These are phyloP conservation scores for Orbilia oligospora DNA, from an alignment of 2,329 filamentous ascomycete genomes.

Conservation along the genomic window DNA sequence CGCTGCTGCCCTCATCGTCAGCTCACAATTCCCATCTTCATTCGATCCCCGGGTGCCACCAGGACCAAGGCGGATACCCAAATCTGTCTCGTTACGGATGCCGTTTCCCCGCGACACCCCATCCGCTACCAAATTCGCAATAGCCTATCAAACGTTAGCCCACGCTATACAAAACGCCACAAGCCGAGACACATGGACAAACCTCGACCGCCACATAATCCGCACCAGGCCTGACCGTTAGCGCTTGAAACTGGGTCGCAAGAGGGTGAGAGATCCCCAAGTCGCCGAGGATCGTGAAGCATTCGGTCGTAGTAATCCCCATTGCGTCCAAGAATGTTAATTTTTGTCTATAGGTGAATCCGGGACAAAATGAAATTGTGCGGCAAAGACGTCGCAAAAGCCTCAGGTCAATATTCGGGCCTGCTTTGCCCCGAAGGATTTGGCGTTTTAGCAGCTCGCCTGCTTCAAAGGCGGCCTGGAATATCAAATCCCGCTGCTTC, in stretches of 20 bases:
- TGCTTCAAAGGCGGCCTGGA: conserved; percentile 71
- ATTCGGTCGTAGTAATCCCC: conserved; percentile 54
- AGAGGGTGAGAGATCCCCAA: conserved; percentile 57
- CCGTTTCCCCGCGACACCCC: conserved; percentile 27
- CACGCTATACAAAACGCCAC: background rate
- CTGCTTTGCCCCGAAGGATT: conserved; percentile 67
- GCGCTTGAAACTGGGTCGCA: conserved; percentile 57
- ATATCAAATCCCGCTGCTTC: conserved; percentile 72
- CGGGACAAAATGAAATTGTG: conserved; percentile 73
- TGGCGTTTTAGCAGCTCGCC: conserved; percentile 69
- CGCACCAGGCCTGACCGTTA: conserved; percentile 55
- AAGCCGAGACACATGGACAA: conserved; percentile 22
- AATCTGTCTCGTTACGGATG: background rate
- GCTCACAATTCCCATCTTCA: conserved; percentile 6
- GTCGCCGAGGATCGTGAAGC: conserved; percentile 55
- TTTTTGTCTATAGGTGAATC: conserved; percentile 75
- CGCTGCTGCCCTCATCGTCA: conserved; percentile 53
- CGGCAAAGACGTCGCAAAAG: conserved; percentile 72
- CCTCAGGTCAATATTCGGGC: conserved; percentile 70
- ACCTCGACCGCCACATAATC: conserved; percentile 59
- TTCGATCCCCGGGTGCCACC: background rate
- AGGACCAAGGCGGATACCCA: background rate
- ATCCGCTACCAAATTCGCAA: conserved; percentile 47
- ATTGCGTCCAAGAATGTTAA: conserved; percentile 55
- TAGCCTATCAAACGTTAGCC: conserved; percentile 43